A percentile compares a stretch with the other conserved stretches of the same genome.
These are phyloP conservation scores for Globisporangium takayamanum DNA, from an alignment of 352 stramenopile genomes.

Conservation along the genomic window DNA sequence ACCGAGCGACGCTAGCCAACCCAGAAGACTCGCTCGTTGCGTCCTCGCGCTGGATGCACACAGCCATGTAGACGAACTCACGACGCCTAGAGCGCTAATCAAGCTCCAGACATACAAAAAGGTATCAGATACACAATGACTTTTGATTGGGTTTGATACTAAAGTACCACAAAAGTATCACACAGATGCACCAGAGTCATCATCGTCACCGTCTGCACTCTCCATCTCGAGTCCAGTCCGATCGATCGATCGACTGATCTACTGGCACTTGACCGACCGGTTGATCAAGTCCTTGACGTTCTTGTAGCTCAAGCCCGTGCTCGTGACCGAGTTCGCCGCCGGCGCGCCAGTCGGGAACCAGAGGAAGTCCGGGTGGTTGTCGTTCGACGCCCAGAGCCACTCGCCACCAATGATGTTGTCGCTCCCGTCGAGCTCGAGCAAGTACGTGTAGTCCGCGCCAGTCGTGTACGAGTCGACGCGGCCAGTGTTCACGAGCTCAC, in stretches of 20 bases:
- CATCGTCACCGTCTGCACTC: background rate
- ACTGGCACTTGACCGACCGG: conserved; percentile 9
- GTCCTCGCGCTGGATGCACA: conserved; percentile 49
- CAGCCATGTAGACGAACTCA: background rate
- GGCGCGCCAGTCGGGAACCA: conserved; percentile 10
- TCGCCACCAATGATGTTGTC: conserved; percentile 14
- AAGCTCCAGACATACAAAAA: no score
- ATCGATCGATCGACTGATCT: background rate
- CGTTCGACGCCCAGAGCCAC: conserved; percentile 6
- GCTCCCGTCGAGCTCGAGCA: conserved; percentile 6
- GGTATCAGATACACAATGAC: no score
- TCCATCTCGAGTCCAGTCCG: background rate
- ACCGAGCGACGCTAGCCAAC: background rate
- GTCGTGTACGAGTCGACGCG: conserved; percentile 2
- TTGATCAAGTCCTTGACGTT: conserved; percentile 9
- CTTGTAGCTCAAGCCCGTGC: conserved; percentile 13
- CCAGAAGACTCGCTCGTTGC: conserved; percentile 28
- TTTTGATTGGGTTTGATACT: no score
- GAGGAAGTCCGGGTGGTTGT: conserved; percentile 15
- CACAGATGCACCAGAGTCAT: no score
- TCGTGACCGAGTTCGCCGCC: conserved; percentile 1
- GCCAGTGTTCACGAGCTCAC: conserved; percentile 8
- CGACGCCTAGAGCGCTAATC: background rate
- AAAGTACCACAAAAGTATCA: no score
- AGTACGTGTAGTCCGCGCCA: conserved; percentile 11